Evolutionary conservation across 169 alveolate genomes (phyloP), one percentile per base, ranked within the genome.

Genomic region (Cryptosporidium bovis): DNA sequence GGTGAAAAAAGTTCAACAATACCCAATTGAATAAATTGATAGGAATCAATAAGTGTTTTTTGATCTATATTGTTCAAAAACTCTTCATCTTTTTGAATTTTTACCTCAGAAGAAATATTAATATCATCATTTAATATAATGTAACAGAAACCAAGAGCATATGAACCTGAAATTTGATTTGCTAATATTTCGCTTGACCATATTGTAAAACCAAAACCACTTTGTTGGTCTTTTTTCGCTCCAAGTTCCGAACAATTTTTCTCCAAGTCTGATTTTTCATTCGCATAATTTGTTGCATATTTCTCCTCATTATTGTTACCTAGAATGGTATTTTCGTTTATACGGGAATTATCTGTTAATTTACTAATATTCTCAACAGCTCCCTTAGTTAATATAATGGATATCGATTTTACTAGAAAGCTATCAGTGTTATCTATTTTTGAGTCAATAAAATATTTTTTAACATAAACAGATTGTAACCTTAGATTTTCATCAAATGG

Each of bases 401-500:
- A 27, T 20, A 7, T 40, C 1, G 50, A 40, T 3, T 20, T 51
- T 15, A 60, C 48, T 29, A 60, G 36, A 55, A 10, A 71, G 8
- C 18, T 8, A 2, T 56, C 18, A 7, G 48, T 10, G 33, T 33
- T 27, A 4, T 62, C 18, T 13, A 60, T 20, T 16, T 34, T 27
- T 18, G 46, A 7, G 18, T 60, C 48, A 2, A 48, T 31, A 6
- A 53, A 40, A 18, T 60, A 77, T n/a, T 44, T 77, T 12, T n/a
- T 56, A 16, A 77, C 65, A 6, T 48, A 16, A 15, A 77, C 87
- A 44, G 66, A 12, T 29, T 77, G 87, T 3, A 48, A 77, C 13
- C 87, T 56, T 16, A 16, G 6, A 10, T 31, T 60, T 40, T 77
- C 77, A 16, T 77, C 87, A 77, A 77, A 60, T 16, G 87, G 87